These are phyloP conservation scores for Cinnamomum chago DNA, from an alignment of 164 flowering plant genomes.

Conservation along the genomic window DNA sequence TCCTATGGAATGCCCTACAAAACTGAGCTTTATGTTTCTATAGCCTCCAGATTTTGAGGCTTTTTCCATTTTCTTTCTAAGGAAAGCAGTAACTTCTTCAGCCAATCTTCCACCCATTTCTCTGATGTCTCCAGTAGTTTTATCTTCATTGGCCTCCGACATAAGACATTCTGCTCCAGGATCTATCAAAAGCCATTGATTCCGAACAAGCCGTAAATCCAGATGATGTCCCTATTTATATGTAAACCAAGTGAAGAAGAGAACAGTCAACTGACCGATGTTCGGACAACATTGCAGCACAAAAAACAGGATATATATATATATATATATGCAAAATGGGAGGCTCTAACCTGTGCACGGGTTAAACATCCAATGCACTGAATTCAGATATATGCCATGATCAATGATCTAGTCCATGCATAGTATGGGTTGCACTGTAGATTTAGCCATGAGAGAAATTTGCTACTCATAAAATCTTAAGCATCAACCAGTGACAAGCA, in stretches of 20 bases:
- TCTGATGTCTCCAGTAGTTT: slow-evolving; percentile 84
- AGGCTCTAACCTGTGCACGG: not conserved
- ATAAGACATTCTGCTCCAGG: slow-evolving; percentile 84
- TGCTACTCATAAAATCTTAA: no score
- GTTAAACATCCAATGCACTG: no score
- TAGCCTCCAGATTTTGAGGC: slow-evolving; percentile 60
- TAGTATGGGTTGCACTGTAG: no score
- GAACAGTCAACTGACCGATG: slow-evolving; percentile 7
- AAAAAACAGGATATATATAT: not conserved
- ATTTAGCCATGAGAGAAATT: no score
- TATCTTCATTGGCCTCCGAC: slow-evolving; percentile 93
- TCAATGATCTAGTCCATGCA: no score
- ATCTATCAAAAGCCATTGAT: slow-evolving; percentile 97
- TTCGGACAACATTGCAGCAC: slow-evolving; percentile 4
- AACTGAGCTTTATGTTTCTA: slow-evolving; percentile 73
- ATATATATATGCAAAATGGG: not conserved
- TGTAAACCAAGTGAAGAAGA: slow-evolving; percentile 5
- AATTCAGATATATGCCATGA: no score
- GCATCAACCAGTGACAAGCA: no score
- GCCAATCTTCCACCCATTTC: slow-evolving; percentile 95
- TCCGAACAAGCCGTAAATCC: slow-evolving; percentile 93
- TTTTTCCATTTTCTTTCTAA: slow-evolving; percentile 86
- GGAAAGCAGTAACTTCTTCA: slow-evolving; percentile 75
- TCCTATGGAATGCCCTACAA: slow-evolving; percentile 99
- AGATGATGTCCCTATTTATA: slow-evolving; percentile 91